phyloP scores from a whole-genome alignment of 208 protist species.

The Polymyxa betae region DNA sequence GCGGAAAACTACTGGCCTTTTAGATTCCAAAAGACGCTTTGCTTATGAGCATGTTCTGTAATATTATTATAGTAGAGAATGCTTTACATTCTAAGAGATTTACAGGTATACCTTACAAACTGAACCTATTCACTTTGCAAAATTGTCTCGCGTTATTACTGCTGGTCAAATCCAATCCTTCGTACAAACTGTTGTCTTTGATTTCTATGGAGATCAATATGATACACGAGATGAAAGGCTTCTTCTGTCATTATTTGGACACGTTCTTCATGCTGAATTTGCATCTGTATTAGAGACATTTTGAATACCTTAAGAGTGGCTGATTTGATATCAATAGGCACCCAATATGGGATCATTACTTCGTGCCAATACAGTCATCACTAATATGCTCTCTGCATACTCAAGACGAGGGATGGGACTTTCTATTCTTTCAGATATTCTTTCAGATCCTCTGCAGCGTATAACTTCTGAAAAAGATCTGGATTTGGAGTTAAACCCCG shows the following conservation, averaged over 20 bases:
- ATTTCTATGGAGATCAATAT: constrained; percentile 55
- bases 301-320: not conserved
- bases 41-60: not conserved
- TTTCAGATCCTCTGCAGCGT: not conserved
- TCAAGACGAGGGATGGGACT: constrained; percentile 20
- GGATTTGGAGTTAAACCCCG: constrained; percentile 33
- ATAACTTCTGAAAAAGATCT: not conserved
- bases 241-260: constrained; percentile 49
- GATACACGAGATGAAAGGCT: constrained; percentile 54
- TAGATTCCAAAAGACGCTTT: not conserved
- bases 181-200: constrained; percentile 46
- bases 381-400: constrained; percentile 50
- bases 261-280: not conserved
- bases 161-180: not conserved
- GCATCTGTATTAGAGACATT: not conserved
- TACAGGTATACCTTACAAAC: not conserved
- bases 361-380: constrained; percentile 47
- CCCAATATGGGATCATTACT: constrained; percentile 27
- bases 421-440: constrained; percentile 36
- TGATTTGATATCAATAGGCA: not conserved
- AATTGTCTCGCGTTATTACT: not conserved
- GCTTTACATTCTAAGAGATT: too few species aligned
- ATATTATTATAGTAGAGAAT: too few species aligned
- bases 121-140: constrained; percentile 4
- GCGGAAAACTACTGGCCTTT: not conserved